Evolutionary conservation across 805 yeast species (phyloP).

Genomic region (Phaffomyces thermotolerans): DNA sequence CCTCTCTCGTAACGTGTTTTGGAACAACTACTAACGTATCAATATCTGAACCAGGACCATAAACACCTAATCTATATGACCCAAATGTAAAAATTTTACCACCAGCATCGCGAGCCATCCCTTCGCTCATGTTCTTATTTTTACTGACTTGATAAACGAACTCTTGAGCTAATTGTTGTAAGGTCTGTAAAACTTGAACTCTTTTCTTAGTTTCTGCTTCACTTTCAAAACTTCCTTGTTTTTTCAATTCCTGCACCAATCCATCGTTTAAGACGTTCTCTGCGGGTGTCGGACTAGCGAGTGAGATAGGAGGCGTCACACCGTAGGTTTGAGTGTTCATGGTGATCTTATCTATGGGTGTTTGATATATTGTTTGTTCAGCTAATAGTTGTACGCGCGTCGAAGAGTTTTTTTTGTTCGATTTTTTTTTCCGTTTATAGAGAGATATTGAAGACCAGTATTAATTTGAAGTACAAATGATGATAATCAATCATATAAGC

Average conservation of each 20-base stretch:
- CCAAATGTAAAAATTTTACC: constrained; percentile 97
- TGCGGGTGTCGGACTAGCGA: constrained; percentile 74
- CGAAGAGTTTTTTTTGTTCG: not conserved
- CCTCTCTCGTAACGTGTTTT: constrained; percentile 85
- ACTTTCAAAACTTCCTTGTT: constrained; percentile 81
- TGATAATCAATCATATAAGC: too few species aligned
- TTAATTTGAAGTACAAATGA: too few species aligned
- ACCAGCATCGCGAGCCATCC: constrained; percentile 96
- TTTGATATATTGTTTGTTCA: not conserved
- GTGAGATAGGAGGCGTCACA: constrained; percentile 58
- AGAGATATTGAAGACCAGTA: too few species aligned
- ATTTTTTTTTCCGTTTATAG: too few species aligned
- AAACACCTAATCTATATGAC: constrained; percentile 89
- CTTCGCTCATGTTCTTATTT: constrained; percentile 88
- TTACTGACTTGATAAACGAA: constrained; percentile 80
- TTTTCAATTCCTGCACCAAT: constrained; percentile 70
- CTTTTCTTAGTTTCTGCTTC: constrained; percentile 80
- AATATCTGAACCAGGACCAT: constrained; percentile 97
- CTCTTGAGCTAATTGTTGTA: constrained; percentile 70
- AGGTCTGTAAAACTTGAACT: constrained; percentile 57
- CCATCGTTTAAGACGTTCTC: constrained; percentile 72
- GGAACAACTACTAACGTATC: constrained; percentile 97
- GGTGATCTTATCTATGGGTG: not conserved
- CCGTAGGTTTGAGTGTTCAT: constrained; percentile 20
- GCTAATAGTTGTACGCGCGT: too few species aligned